A percentile compares a stretch with the other conserved stretches of the same genome.
Evolutionary conservation across 495 filamentous ascomycete genomes (phyloP).

Genomic region (Hyaloscypha variabilis): DNA sequence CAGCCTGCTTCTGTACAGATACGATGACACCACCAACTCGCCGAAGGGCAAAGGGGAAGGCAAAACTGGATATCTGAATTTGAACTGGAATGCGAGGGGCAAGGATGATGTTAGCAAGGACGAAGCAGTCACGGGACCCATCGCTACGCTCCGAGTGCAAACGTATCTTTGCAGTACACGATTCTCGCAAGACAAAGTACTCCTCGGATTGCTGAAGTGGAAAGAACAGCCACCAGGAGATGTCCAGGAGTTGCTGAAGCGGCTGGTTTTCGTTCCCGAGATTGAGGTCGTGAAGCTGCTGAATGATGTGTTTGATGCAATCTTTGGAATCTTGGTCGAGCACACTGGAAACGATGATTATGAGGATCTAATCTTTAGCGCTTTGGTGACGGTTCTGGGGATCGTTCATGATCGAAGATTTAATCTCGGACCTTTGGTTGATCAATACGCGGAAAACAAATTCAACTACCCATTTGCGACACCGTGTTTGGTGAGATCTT

Average conservation of each 20-base stretch:
- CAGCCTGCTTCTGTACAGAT: slow-evolving; percentile 78
- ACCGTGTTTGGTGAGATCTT: slow-evolving; percentile 87
- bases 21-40: slow-evolving; percentile 81
- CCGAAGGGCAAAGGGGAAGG: slow-evolving; percentile 46
- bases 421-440: slow-evolving; percentile 86
- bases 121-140: slow-evolving; percentile 71
- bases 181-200: slow-evolving; percentile 90
- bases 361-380: slow-evolving; percentile 90
- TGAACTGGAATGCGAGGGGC: slow-evolving; percentile 74
- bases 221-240: slow-evolving; percentile 71
- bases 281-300: slow-evolving; percentile 96
- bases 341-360: slow-evolving; percentile 87
- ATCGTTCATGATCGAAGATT: slow-evolving; percentile 95
- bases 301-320: slow-evolving; percentile 84
- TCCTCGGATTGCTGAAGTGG: slow-evolving; percentile 86
- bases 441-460: slow-evolving; percentile 83
- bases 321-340: slow-evolving; percentile 89
- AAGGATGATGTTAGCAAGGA: slow-evolving; percentile 70
- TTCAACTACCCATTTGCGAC: slow-evolving; percentile 96
- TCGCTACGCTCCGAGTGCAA: slow-evolving; percentile 73
- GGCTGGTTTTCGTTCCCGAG: slow-evolving; percentile 90
- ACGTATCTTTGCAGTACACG: slow-evolving; percentile 95
- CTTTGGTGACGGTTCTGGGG: slow-evolving; percentile 84
- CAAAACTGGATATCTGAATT: slow-evolving; percentile 76
- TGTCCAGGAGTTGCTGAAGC: slow-evolving; percentile 71